phyloP scores from a whole-genome alignment of 202 grass and related monocot genomes.

The Musa balbisiana region DNA sequence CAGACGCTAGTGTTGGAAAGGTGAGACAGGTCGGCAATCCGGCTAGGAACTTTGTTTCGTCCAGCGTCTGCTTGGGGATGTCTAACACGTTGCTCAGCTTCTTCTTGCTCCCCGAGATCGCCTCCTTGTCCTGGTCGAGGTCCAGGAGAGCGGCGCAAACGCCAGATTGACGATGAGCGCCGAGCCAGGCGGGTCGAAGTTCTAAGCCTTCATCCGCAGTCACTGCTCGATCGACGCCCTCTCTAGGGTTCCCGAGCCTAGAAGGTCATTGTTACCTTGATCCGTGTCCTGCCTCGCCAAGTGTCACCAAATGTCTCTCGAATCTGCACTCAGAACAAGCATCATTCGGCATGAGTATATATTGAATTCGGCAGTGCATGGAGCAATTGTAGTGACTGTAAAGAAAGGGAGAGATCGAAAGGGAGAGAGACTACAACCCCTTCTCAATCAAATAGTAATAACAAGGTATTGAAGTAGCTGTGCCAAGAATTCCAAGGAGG shows the following conservation, averaged over 20 bases:
- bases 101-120: slow-evolving; percentile 54
- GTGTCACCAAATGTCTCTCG: slow-evolving; percentile 61
- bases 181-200: slow-evolving; percentile 58
- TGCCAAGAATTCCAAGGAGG: too few species aligned
- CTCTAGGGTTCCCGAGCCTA: slow-evolving; percentile 54
- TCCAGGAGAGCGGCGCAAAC: slow-evolving; percentile 35
- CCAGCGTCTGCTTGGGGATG: slow-evolving; percentile 60
- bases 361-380: too few species aligned
- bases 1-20: slow-evolving; percentile 67
- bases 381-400: too few species aligned
- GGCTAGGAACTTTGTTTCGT: slow-evolving; percentile 39
- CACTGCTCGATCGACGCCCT: slow-evolving; percentile 76
- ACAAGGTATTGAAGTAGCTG: too few species aligned
- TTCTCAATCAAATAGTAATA: too few species aligned
- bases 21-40: slow-evolving; percentile 69
- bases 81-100: slow-evolving; percentile 49
- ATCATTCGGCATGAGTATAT: too few species aligned
- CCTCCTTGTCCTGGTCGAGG: slow-evolving; percentile 33
- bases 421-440: too few species aligned
- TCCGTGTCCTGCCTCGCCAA: slow-evolving; percentile 47
- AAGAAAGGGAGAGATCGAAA: too few species aligned
- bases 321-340: slow-evolving; percentile 33
- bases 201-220: slow-evolving; percentile 61
- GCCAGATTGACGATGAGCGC: slow-evolving; percentile 72
- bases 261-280: slow-evolving; percentile 44